A percentile compares a stretch with the other conserved stretches of the same genome.
phyloP scores from a whole-genome alignment of 345 rosid genomes.

The Eucalyptus globulus region DNA sequence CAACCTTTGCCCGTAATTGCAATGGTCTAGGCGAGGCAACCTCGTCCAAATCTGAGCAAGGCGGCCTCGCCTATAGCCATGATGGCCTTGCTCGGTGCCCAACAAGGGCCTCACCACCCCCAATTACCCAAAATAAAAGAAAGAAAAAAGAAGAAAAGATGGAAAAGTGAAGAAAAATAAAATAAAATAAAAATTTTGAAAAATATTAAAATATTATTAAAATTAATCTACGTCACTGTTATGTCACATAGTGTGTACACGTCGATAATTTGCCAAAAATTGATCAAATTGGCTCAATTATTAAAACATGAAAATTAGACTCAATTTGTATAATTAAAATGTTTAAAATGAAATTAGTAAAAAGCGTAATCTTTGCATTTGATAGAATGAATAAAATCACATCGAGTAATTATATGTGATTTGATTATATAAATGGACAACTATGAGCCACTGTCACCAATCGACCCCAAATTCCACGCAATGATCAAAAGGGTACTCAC shows the following conservation, averaged over 20 bases:
- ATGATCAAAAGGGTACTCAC: not conserved
- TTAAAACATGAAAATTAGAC: fast-evolving
- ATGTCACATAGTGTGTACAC: fast-evolving
- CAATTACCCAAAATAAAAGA: too few species aligned
- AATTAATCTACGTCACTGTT: fast-evolving
- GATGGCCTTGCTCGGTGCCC: fast-evolving
- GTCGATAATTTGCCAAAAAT: too few species aligned
- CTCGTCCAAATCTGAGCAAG: too few species aligned
- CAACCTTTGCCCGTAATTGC: too few species aligned
- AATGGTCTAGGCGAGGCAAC: too few species aligned
- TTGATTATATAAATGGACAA: not conserved
- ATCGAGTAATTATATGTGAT: not conserved
- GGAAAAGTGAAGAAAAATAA: not conserved
- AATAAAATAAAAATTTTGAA: too few species aligned
- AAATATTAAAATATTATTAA: too few species aligned
- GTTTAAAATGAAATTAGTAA: fast-evolving
- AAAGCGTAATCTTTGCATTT: not conserved
- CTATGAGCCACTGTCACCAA: too few species aligned
- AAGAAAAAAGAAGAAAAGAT: too few species aligned
- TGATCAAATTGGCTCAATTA: not conserved
- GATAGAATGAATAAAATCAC: too few species aligned
- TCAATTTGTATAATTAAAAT: too few species aligned
- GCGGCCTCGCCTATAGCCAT: fast-evolving
- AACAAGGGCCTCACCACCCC: too few species aligned
- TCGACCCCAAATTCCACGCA: not conserved